Evolutionary conservation across 169 alveolate species (phyloP), one percentile per base, ranked within the genome.

Genomic region (Ichthyophthirius multifiliis): DNA sequence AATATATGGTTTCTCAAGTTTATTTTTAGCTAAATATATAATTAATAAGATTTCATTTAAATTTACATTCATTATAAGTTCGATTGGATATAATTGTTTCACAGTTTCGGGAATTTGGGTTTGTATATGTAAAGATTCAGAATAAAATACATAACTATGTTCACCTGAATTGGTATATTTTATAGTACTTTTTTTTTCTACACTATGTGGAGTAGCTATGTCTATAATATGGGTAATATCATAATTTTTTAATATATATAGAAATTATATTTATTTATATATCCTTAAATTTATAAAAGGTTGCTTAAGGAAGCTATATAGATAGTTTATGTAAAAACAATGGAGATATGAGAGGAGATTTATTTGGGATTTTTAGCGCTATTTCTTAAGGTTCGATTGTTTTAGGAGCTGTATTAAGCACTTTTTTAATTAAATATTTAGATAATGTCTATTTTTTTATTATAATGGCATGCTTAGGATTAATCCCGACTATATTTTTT

Each of bases 41-140:
- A 27, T 55, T 27, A 27, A 34, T 0, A 55, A 18, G 31, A 55
- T 55, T 34, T 1, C 23, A 23, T 55, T 27, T 23, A 55, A 55
- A 6, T 55, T 15, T 7, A 55, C 31, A 13, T 55, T 55, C 39
- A 55, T 55, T 20, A 27, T 55, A 13, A 55, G 71, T 27, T 27
- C 43, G 13, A 27, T 55, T 5, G 71, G 71, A 12, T 55, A 55
- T 5, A 39, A 27, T 55, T 55, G 43, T 7, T 55, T 27, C 13
- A 55, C 71, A 27, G 71, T 39, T 55, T 34, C 71, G 6, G 71
- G 71, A 27, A 55, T 55, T 55, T 55, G 71, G 71, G 71, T 55
- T 27, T 55, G 71, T 55, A 39, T 39, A 10, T 55, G 71, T 27
- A 39, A 55, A 27, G 71, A 39, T 10, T 55, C 71, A n/a, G n/a